These are phyloP conservation scores for Xylariaceae sp. DNA, from an alignment of 2,329 filamentous ascomycete genomes.

Conservation along the genomic window DNA sequence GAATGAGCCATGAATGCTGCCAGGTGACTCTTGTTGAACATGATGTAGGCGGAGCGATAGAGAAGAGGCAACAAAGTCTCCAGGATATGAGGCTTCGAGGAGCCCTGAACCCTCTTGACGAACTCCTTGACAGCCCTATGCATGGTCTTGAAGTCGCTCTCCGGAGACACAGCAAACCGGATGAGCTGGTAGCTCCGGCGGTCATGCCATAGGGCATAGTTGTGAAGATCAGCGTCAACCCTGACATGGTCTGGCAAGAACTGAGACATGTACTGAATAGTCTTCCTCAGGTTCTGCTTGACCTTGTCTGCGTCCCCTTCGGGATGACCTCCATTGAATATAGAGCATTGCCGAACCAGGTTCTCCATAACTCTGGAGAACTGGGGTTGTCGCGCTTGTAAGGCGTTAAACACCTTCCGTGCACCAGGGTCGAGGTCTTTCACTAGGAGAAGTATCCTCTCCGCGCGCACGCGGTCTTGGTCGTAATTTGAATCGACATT, in stretches of 20 bases:
- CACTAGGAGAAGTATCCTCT: constrained; percentile 76
- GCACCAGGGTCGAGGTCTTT: constrained; percentile 70
- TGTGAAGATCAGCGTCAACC: constrained; percentile 71
- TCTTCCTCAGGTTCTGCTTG: constrained; percentile 62
- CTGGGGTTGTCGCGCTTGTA: constrained; percentile 70
- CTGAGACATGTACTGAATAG: constrained; percentile 65
- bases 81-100: constrained; percentile 55
- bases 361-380: constrained; percentile 65
- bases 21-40: constrained; percentile 93
- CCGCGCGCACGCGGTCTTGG: constrained; percentile 69
- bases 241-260: constrained; percentile 69
- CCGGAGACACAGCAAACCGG: constrained; percentile 73
- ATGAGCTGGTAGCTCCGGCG: constrained; percentile 84
- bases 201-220: constrained; percentile 87
- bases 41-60: constrained; percentile 73
- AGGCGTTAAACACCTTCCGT: constrained; percentile 80
- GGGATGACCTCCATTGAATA: constrained; percentile 81
- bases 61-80: constrained; percentile 77
- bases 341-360: constrained; percentile 80
- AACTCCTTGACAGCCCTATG: constrained; percentile 86
- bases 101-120: constrained; percentile 68
- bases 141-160: constrained; percentile 88
- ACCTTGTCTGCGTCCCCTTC: constrained; percentile 62
- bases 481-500: constrained; percentile 44
- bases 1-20: constrained; percentile 83